phyloP scores from a whole-genome alignment of 2,329 filamentous ascomycete species.

The Colletotrichum zoysiae region DNA sequence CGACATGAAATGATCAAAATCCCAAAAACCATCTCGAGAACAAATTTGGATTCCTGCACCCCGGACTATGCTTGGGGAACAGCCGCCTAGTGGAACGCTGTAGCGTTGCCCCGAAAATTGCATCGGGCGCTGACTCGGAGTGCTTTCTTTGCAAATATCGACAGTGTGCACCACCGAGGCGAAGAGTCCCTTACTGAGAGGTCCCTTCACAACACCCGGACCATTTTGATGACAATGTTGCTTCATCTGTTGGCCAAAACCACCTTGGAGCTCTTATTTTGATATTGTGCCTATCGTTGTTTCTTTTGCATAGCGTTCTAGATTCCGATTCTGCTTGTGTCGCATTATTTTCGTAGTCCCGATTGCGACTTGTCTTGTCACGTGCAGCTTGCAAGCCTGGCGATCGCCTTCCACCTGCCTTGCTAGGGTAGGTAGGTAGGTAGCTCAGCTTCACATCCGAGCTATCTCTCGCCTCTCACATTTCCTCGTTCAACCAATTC shows the following conservation, averaged over 20 bases:
- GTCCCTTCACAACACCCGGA: background rate
- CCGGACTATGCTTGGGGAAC: slow-evolving; percentile 10
- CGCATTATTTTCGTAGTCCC: background rate
- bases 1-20: background rate
- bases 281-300: background rate
- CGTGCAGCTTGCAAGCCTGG: slow-evolving; percentile 29
- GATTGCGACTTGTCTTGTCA: slow-evolving; percentile 11
- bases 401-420: slow-evolving; percentile 38
- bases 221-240: background rate
- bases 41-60: background rate
- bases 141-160: slow-evolving; percentile 23
- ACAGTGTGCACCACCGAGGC: background rate
- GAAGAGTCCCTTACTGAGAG: slow-evolving; percentile 4
- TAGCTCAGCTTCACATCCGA: slow-evolving; percentile 16
- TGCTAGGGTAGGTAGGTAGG: slow-evolving; percentile 20
- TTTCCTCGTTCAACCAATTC: slow-evolving; percentile 13
- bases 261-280: background rate
- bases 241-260: background rate
- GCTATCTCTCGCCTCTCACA: background rate
- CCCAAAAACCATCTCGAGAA: background rate
- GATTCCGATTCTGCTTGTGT: background rate
- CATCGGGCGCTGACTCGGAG: slow-evolving; percentile 12
- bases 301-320: slow-evolving; percentile 16
- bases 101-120: slow-evolving; percentile 16
- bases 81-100: slow-evolving; percentile 18